Evolutionary conservation across 257 asterid species (phyloP).

Genomic region (Plantago major): DNA sequence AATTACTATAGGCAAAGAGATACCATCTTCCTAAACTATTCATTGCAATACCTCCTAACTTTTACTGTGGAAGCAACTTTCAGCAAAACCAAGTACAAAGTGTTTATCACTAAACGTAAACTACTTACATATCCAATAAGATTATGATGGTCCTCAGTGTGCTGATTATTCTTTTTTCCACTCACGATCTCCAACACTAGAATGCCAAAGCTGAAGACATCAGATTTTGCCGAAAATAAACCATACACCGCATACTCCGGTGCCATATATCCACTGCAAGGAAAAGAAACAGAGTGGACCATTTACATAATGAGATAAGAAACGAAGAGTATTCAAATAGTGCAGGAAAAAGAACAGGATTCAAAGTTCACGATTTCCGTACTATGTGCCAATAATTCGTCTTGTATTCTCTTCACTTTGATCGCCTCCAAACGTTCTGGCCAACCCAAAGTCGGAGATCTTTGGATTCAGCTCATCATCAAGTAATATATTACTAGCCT

Average conservation of each 20-base stretch:
- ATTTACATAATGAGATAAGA: too few relatives aligned
- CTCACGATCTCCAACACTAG: slow-evolving; percentile 27
- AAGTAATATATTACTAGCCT: slow-evolving; percentile 24
- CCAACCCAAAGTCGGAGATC: slow-evolving; percentile 21
- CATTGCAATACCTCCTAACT: neutral
- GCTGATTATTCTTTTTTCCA: slow-evolving; percentile 27
- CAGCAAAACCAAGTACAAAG: too few relatives aligned
- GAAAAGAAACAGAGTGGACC: neutral
- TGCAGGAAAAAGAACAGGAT: neutral
- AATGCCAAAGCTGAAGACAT: slow-evolving; percentile 28
- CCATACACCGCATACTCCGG: slow-evolving; percentile 29
- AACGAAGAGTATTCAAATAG: neutral
- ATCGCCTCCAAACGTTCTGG: slow-evolving; percentile 27
- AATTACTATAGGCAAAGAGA: too few relatives aligned
- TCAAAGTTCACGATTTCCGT: neutral
- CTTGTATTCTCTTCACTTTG: slow-evolving; percentile 16
- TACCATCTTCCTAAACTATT: too few relatives aligned
- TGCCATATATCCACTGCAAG: slow-evolving; percentile 28
- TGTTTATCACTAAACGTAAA: neutral
- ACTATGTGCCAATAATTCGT: slow-evolving; percentile 28
- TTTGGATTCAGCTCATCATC: slow-evolving; percentile 23
- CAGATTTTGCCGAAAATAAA: slow-evolving; percentile 24
- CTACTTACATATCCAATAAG: slow-evolving; percentile 29
- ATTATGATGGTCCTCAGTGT: slow-evolving; percentile 16
- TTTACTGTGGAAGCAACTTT: neutral